phyloP scores from a whole-genome alignment of 2,329 filamentous ascomycete genomes.

The Cercospora brassicicola region DNA sequence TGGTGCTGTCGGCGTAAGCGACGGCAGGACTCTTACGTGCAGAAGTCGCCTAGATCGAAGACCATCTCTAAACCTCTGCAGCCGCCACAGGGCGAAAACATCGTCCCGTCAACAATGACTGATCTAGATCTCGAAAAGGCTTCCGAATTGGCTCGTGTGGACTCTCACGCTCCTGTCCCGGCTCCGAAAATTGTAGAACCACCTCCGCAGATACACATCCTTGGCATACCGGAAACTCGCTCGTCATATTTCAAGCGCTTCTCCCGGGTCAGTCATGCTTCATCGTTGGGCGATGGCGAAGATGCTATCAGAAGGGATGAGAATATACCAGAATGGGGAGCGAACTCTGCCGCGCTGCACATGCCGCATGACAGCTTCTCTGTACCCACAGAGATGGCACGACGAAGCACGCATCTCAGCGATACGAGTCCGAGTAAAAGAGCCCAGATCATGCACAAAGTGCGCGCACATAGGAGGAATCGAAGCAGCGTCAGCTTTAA shows the following conservation, averaged over 20 bases:
- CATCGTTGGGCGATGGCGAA: conserved; percentile 44
- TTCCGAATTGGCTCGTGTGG: conserved; percentile 27
- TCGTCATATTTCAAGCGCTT: conserved; percentile 36
- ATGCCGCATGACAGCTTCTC: conserved; percentile 48
- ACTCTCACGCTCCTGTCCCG: conserved; percentile 14
- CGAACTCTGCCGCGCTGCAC: conserved; percentile 40
- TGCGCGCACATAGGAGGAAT: conserved; percentile 36
- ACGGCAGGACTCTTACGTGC: conserved; percentile 19
- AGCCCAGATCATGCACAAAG: conserved; percentile 27
- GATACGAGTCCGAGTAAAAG: conserved; percentile 33
- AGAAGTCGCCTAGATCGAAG: conserved; percentile 33
- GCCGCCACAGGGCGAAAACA: conserved; percentile 36
- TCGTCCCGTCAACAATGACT: conserved; percentile 28
- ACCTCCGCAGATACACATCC: conserved; percentile 44
- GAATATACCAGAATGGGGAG: conserved; percentile 44
- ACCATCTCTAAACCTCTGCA: conserved; percentile 46
- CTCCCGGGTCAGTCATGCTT: conserved; percentile 39
- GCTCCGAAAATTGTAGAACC: conserved; percentile 30
- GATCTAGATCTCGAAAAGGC: conserved; percentile 44
- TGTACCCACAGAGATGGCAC: conserved; percentile 44
- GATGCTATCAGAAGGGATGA: conserved; percentile 42
- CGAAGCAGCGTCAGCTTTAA: conserved; percentile 25
- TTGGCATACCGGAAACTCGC: conserved; percentile 28
- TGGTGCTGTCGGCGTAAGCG: conserved; percentile 32
- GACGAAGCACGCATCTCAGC: conserved; percentile 37